phyloP scores from a whole-genome alignment of 2,329 filamentous ascomycete genomes.

The Fusarium neocosmosporiellum region DNA sequence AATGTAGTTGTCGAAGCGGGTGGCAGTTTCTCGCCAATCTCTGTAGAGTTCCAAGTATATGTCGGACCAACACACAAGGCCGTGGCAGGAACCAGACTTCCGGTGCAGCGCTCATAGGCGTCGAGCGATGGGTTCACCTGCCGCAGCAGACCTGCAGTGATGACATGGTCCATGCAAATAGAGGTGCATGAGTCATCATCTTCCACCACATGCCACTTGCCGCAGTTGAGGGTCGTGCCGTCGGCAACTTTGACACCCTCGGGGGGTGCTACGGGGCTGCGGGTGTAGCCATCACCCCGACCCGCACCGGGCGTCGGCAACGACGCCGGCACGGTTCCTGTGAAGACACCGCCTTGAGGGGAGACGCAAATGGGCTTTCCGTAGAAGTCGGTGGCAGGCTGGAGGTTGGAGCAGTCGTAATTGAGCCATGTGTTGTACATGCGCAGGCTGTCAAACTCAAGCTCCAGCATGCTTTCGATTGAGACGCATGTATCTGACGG shows the following conservation, averaged over 20 bases:
- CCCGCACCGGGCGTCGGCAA: not conserved
- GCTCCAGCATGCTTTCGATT: not conserved
- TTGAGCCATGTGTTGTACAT: not conserved
- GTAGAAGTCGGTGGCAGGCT: not conserved
- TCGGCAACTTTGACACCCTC: slow-evolving; percentile 1
- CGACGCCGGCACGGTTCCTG: not conserved
- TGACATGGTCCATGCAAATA: not conserved
- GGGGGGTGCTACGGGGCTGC: not conserved
- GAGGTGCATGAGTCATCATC: slow-evolving; percentile 1
- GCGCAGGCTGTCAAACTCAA: not conserved
- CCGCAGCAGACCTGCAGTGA: not conserved
- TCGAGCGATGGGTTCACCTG: slow-evolving; percentile 8
- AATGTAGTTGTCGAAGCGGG: too few relatives aligned
- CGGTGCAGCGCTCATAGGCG: not conserved
- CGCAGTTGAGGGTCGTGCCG: slow-evolving; percentile 15
- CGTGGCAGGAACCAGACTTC: slow-evolving; percentile 11
- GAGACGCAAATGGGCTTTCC: not conserved
- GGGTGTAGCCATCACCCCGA: too few relatives aligned
- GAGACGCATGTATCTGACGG: not conserved
- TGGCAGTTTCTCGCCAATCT: too few relatives aligned
- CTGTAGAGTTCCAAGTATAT: too few relatives aligned
- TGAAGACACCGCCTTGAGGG: not conserved
- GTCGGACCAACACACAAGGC: slow-evolving; percentile 8
- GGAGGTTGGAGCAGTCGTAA: not conserved
- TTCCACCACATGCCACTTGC: slow-evolving; percentile 6